Base-by-base conservation (phyloP, 176 grass and related monocot genomes). In the Raddia distichophylla region DNA sequence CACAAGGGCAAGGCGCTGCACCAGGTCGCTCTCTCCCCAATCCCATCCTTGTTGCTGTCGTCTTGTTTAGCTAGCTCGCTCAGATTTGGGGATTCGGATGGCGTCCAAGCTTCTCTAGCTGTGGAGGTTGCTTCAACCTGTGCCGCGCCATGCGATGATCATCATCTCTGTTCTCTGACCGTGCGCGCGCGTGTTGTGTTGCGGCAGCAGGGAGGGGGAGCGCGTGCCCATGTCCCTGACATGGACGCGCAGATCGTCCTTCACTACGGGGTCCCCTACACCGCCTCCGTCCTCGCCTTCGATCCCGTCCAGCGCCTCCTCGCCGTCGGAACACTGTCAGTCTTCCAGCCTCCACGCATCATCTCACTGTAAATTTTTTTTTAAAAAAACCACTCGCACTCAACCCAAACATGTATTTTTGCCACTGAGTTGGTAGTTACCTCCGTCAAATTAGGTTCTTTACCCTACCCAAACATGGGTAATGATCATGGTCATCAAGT, bases 221-320 rank as follows among this genome's bases (percentile, higher is more conserved):
- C 13, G 0, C 51, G 33, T 43, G 60, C 12, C 60, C 69, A 72
- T 15, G 69, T 70, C 62, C 54, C 84, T 43, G 67, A 90, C 43
- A 85, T 98, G 71, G 64, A 89, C 33, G 86, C 90, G 74, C 92
- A 94, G 79, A 60, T 98, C 76, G 81, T 74, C 12, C 77, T 89
- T 45, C 95, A 98, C 87, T 94, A 87, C 78, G 92, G 95, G 5
- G 74, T 93, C 22, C 95, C 95, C 9, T 94, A 93, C 74, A 92
- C 95, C 63, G 83, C 95, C 64, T 94, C 92, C 1, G 73, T 89
- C 46, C 86, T 98, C 55, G 86, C 88, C 64, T 98, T 94, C 75
- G 95, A 98, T 72, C 88, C 88, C 10, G 52, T 98, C 27, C 95
- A 98, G 84, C 86, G 92, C n/a, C 95, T 98, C 46, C 89, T 98